Base-by-base conservation (phyloP, 2,329 filamentous ascomycete species). In the Fusarium bulbicola region DNA sequence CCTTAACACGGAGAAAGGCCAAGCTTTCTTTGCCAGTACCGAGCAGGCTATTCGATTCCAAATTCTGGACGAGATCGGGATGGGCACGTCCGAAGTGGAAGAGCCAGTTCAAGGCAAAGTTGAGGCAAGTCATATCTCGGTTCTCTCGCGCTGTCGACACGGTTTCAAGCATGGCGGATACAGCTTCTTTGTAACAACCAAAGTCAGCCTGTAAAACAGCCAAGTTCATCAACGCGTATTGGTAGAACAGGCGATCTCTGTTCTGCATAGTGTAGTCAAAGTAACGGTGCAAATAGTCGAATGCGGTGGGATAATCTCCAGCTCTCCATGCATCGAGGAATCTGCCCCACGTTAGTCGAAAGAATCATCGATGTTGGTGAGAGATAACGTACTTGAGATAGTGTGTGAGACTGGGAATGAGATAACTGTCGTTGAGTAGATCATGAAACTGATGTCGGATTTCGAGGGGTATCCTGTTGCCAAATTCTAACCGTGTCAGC, bases 221-320 rank as follows among this genome's bases (percentile, higher is more conserved):
- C 66, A 98, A 88, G 79, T 98, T 98, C 79, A 99, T 91, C 20
- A 98, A 85, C 2, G 96, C 96, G 79, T 98, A 97, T 79, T 98
- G 96, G 78, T 99, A 98, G 77, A 95, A 95, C 10, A 93, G 89
- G 30, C 93, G 91, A 77, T 97, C 93, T 68, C 91, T 86, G 74
- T 91, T 93, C 77, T 96, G 93, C 90, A 97, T 95, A 3, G 95
- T 96, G 81, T 97, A 98, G 81, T 99, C 96, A 77, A 98, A 99
- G 81, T 98, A 99, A 58, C 94, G 92, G 81, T 98, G 95, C 26
- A 99, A 86, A 74, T 92, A 92, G 78, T 99, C 95, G 79, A 98
- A 96, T 0, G 96, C 93, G 2, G 93, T 94, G 18, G 93, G 91
- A 78, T 95, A 97, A 81, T 98, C 95, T 9, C 95, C 95, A 7